Evolutionary conservation across 305 asterid species (phyloP), one percentile per base, ranked within the genome.

Genomic region (Andrographis paniculata): DNA sequence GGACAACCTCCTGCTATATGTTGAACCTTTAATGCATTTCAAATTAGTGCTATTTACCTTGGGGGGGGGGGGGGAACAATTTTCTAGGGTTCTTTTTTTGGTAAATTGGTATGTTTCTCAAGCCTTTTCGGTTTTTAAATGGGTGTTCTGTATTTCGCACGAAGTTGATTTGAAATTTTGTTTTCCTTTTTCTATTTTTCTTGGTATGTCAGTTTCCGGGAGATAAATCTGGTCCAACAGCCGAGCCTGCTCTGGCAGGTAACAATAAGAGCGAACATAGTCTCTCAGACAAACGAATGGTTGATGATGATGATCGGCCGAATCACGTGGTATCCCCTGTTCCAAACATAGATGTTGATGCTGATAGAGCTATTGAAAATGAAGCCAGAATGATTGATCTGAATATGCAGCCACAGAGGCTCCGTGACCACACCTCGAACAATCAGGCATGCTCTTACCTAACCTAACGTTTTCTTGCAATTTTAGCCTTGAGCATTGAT

Each of bases 121-220:
- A n/a, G n/a, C n/a, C n/a, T n/a, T n/a, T n/a, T n/a, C n/a, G n/a
- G n/a, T n/a, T n/a, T n/a, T n/a, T 4, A 24, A 24, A 24, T 24
- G 8, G 30, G 30, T 8, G 30, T 24, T 24, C 8, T 24, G 30
- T n/a, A n/a, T n/a, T n/a, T n/a, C n/a, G n/a, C n/a, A n/a, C n/a
- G n/a, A n/a, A n/a, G n/a, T n/a, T n/a, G n/a, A n/a, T n/a, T n/a
- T n/a, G n/a, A n/a, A 24, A 24, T 24, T 24, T 8, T 24, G 30
- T 3, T 8, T 3, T 24, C 8, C 30, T 24, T 24, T 24, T 24
- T 70, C 78, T 58, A 2, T 16, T 35, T 8, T 42, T 51, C 52
- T 21, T 53, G 6, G 23, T 48, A 22, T 50, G 19, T 56, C 65
- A 82, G 93, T 82, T 78, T 64, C 93, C 84, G 7, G 85, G 93